phyloP scores from a whole-genome alignment of 176 grass and related monocot genomes.

The Triticum dicoccoides region DNA sequence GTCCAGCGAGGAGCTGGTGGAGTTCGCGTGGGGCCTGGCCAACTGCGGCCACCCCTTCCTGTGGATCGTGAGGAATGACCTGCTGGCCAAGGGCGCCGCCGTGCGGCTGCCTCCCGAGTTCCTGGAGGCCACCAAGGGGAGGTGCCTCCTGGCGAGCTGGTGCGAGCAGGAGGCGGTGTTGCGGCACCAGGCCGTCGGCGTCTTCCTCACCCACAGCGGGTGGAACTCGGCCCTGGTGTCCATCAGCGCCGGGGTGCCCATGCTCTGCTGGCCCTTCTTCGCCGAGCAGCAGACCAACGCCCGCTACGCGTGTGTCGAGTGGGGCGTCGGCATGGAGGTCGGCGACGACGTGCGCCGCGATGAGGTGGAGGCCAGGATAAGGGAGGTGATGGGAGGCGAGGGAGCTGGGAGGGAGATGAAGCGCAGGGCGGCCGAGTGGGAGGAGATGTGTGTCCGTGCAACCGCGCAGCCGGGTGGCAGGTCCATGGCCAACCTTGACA shows the following conservation, averaged over 20 bases:
- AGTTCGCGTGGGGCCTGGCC: slow-evolving; percentile 27
- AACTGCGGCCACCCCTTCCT: not conserved
- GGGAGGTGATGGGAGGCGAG: too few species aligned
- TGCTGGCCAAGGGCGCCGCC: not conserved
- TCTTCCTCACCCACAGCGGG: slow-evolving; percentile 29
- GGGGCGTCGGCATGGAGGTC: slow-evolving; percentile 36
- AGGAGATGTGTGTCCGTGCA: not conserved
- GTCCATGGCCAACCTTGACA: not conserved
- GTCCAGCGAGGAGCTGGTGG: not conserved
- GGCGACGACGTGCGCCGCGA: slow-evolving; percentile 9
- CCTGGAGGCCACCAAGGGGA: not conserved
- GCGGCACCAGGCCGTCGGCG: not conserved
- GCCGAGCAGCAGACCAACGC: too few species aligned
- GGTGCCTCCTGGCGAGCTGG: slow-evolving; percentile 10
- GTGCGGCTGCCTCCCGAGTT: not conserved
- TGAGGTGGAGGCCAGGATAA: not conserved
- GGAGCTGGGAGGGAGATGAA: too few species aligned
- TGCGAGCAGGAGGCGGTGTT: slow-evolving; percentile 26
- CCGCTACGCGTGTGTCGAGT: slow-evolving; percentile 17
- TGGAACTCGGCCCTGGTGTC: slow-evolving; percentile 29
- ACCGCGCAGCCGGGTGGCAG: not conserved
- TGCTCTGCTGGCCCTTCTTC: slow-evolving; percentile 39
- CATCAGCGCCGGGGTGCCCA: slow-evolving; percentile 25
- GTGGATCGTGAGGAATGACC: slow-evolving; percentile 11
- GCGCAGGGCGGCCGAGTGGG: not conserved